These are phyloP conservation scores for Ogataea henricii DNA, from an alignment of 805 yeast genomes.

Conservation along the genomic window DNA sequence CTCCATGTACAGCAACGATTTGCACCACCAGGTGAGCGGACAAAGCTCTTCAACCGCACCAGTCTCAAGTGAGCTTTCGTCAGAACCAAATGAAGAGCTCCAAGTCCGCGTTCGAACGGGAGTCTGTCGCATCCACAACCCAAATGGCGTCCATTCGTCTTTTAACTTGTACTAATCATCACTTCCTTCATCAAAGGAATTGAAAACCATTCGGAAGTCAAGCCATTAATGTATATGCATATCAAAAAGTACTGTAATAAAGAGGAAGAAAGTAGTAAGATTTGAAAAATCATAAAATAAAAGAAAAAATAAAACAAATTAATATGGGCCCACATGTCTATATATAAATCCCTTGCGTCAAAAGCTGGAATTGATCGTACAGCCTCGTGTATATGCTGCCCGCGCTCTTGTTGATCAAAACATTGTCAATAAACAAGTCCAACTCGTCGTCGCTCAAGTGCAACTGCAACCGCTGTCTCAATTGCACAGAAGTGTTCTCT, in stretches of 20 bases:
- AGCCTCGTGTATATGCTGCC: conserved; percentile 89
- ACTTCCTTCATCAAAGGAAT: too few relatives aligned
- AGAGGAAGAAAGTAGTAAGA: background rate
- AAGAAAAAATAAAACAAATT: background rate
- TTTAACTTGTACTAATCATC: conserved; percentile 26
- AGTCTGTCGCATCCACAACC: conserved; percentile 42
- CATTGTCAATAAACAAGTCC: conserved; percentile 75
- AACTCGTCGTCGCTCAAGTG: conserved; percentile 72
- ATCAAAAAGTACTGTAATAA: background rate
- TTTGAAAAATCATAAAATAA: background rate
- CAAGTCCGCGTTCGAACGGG: conserved; percentile 47
- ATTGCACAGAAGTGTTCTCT: conserved; percentile 72
- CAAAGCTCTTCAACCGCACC: background rate
- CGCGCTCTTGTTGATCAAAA: conserved; percentile 74
- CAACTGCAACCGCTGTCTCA: conserved; percentile 80
- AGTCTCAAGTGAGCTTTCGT: background rate
- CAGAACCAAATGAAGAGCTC: conserved; percentile 34
- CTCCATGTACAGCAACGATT: conserved; percentile 23
- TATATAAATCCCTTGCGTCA: conserved; percentile 93
- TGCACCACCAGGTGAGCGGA: conserved; percentile 30
- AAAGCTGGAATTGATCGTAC: conserved; percentile 91
- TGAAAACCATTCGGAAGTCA: background rate
- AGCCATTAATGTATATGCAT: background rate
- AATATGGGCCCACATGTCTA: too few relatives aligned
- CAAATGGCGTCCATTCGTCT: conserved; percentile 36